Conservation (phyloP, 345 rosid species). For the Lepidium africanum region DNA sequence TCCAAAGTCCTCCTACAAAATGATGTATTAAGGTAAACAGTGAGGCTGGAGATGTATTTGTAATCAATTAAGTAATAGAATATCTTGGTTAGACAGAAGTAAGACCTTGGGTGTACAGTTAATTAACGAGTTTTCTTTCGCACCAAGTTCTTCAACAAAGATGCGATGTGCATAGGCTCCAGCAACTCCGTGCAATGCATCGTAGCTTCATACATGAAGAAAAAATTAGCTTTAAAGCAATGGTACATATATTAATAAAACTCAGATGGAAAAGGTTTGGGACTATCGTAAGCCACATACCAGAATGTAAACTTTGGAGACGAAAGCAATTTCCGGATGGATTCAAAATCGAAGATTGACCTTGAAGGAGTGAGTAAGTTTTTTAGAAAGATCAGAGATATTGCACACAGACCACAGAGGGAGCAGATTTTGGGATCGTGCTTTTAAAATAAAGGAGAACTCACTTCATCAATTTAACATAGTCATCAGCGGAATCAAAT, state of each 20-base stretch:
- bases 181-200: slow-evolving; percentile 96
- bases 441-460: slow-evolving; percentile 17
- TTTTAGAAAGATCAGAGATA: neutral
- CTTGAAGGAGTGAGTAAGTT: slow-evolving; percentile 25
- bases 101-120: slow-evolving; percentile 90
- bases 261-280: neutral
- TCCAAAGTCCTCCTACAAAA: slow-evolving; percentile 91
- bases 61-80: neutral
- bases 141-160: slow-evolving; percentile 97
- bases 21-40: neutral
- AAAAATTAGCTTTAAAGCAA: slow-evolving; percentile 1
- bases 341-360: slow-evolving; percentile 89
- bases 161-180: slow-evolving; percentile 90
- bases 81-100: neutral
- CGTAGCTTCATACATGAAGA: slow-evolving; percentile 51
- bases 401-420: neutral
- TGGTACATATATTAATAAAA: neutral
- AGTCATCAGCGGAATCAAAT: slow-evolving; percentile 88
- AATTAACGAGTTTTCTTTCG: slow-evolving; percentile 71
- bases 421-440: neutral
- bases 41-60: neutral
- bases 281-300: slow-evolving; percentile 37
- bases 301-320: slow-evolving; percentile 89
- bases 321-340: slow-evolving; percentile 67
- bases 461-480: slow-evolving; percentile 88